Conservation (phyloP, 352 stramenopile genomes). For the Globisporangium alternatum region DNA sequence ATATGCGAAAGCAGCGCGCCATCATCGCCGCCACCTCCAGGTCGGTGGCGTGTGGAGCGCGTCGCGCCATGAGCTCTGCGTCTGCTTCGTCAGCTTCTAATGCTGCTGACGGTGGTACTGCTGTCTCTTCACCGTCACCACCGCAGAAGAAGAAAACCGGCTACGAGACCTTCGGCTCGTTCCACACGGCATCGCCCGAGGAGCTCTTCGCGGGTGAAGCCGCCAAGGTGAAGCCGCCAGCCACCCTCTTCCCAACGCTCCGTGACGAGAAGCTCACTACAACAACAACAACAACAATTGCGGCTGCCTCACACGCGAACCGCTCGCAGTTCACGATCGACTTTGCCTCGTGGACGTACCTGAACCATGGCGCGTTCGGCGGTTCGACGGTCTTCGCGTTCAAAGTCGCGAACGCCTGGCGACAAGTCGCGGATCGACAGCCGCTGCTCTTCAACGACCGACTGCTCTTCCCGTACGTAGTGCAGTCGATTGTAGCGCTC, state of each 20-base stretch:
- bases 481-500: constrained; percentile 75
- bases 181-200: constrained; percentile 63
- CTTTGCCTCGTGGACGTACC: constrained; percentile 80
- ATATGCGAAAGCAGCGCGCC: not conserved
- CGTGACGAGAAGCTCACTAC: not conserved
- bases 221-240: constrained; percentile 10
- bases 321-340: constrained; percentile 52
- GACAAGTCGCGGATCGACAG: constrained; percentile 77
- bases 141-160: constrained; percentile 20
- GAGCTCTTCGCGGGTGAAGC: constrained; percentile 41
- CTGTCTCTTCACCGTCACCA: not conserved
- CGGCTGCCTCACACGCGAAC: constrained; percentile 19
- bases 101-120: no score
- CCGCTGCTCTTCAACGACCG: constrained; percentile 92
- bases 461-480: constrained; percentile 88
- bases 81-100: not conserved
- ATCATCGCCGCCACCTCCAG: not conserved
- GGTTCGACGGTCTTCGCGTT: constrained; percentile 65
- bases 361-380: constrained; percentile 95
- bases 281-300: no score
- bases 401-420: constrained; percentile 74
- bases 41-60: not conserved
- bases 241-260: constrained; percentile 21
- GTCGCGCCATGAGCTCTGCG: constrained; percentile 1
- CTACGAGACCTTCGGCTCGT: constrained; percentile 77